A percentile compares a stretch with the other conserved stretches of the same genome.
Conservation (phyloP, 495 filamentous ascomycete species). For the Aspergillus heteromorphus region DNA sequence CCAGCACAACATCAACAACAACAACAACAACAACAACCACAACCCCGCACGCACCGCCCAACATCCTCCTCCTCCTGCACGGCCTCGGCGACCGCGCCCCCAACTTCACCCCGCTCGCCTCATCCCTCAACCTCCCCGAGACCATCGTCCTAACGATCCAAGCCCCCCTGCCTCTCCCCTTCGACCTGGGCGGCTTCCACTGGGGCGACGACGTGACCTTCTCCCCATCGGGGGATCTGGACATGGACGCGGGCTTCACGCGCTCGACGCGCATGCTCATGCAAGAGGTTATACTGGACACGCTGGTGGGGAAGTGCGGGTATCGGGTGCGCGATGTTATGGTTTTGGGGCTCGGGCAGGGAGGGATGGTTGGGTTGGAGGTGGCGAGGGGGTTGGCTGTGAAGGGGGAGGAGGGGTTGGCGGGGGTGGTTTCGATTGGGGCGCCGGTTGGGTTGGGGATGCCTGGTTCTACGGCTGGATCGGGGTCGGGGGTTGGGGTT, state of each 20-base stretch:
- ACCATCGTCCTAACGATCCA: constrained; percentile 72
- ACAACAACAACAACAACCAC: background rate
- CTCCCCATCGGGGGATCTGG: constrained; percentile 54
- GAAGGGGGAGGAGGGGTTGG: constrained; percentile 19
- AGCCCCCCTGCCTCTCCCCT: constrained; percentile 67
- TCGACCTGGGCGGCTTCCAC: constrained; percentile 73
- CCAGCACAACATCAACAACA: background rate
- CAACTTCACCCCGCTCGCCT: constrained; percentile 66
- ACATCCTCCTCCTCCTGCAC: constrained; percentile 84
- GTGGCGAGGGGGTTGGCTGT: constrained; percentile 34
- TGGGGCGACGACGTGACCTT: constrained; percentile 89
- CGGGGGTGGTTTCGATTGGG: constrained; percentile 73
- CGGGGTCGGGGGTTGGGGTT: constrained; percentile 20
- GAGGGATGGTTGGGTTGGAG: constrained; percentile 71
- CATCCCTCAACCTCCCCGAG: constrained; percentile 71
- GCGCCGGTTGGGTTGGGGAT: constrained; percentile 58
- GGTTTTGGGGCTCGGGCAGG: constrained; percentile 83
- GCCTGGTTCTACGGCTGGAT: constrained; percentile 13
- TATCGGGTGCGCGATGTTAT: constrained; percentile 65
- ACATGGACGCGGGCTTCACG: constrained; percentile 74
- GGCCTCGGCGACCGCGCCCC: constrained; percentile 75
- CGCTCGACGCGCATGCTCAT: constrained; percentile 46
- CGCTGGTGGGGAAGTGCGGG: constrained; percentile 62
- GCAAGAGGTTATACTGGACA: constrained; percentile 52
- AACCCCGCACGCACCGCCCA: constrained; percentile 29